Evolutionary conservation across 1,139 yeast genomes (phyloP).

Genomic region (Kodamaea plutei): DNA sequence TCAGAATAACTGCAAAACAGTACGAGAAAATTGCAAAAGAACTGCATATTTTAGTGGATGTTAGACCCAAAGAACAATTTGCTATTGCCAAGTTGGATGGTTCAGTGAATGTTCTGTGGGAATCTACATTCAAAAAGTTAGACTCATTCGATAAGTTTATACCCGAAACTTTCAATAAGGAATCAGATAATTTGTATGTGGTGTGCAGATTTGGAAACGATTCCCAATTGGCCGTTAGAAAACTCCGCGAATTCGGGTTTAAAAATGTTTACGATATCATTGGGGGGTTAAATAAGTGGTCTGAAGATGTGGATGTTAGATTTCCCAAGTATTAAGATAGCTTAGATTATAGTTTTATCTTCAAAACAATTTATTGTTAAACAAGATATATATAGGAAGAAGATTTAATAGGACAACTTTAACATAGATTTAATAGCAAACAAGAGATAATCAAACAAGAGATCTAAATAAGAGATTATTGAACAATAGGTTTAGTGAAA

Average conservation of each 20-base stretch:
- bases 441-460: no score
- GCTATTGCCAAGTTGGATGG: conserved; percentile 57
- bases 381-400: no score
- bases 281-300: conserved; percentile 80
- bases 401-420: no score
- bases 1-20: conserved; percentile 49
- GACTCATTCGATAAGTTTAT: conserved; percentile 22
- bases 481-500: no score
- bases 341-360: no score
- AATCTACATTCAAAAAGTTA: conserved; percentile 36
- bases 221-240: conserved; percentile 71
- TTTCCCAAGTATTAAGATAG: conserved; percentile 62
- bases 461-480: no score
- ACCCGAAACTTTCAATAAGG: conserved; percentile 19
- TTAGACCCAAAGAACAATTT: conserved; percentile 76
- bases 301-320: conserved; percentile 51
- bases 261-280: conserved; percentile 57
- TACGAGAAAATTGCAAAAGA: conserved; percentile 20
- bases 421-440: no score
- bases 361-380: no score
- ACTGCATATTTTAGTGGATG: conserved; percentile 54
- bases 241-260: conserved; percentile 49
- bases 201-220: conserved; percentile 91
- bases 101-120: conserved; percentile 64
- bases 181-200: conserved; percentile 35